phyloP scores from a whole-genome alignment of 176 grass and related monocot genomes.

The Ensete ventricosum region DNA sequence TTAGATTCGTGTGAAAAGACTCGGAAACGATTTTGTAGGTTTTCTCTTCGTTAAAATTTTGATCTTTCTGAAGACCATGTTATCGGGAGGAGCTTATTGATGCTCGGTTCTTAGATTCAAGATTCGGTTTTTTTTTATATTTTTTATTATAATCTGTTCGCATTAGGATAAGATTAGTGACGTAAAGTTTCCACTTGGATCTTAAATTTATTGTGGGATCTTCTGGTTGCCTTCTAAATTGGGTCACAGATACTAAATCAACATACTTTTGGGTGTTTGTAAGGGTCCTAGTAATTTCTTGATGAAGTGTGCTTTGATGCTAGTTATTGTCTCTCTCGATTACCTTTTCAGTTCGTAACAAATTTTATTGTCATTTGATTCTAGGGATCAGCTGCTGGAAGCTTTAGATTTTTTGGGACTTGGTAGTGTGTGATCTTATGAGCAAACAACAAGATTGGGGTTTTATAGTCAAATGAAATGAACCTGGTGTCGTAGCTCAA shows the following conservation, averaged over 20 bases:
- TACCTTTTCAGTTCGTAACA: neutral
- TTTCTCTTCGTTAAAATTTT: too few relatives aligned
- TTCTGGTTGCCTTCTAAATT: neutral
- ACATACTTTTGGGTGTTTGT: too few relatives aligned
- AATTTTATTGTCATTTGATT: neutral
- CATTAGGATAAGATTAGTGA: neutral
- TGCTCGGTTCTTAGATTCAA: neutral
- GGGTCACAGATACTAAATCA: too few relatives aligned
- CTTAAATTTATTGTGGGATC: neutral
- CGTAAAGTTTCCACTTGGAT: neutral
- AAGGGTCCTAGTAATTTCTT: too few relatives aligned
- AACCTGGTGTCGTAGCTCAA: slow-evolving; percentile 1
- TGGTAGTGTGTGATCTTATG: neutral
- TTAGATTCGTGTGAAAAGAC: too few relatives aligned
- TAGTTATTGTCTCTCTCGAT: neutral
- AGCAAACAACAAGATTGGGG: neutral
- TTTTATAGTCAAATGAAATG: slow-evolving; percentile 3
- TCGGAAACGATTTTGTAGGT: too few relatives aligned
- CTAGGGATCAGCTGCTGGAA: neutral
- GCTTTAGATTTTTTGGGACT: neutral
- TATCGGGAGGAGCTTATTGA: too few relatives aligned
- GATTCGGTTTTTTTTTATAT: neutral
- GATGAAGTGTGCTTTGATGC: neutral
- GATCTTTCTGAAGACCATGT: too few relatives aligned
- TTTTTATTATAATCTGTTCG: neutral